Percentiles rank a stretch among this genome's conserved stretches.
Evolutionary conservation across 2,329 filamentous ascomycete genomes (phyloP).

Genomic region (Stachybotrys chlorohalonatus): DNA sequence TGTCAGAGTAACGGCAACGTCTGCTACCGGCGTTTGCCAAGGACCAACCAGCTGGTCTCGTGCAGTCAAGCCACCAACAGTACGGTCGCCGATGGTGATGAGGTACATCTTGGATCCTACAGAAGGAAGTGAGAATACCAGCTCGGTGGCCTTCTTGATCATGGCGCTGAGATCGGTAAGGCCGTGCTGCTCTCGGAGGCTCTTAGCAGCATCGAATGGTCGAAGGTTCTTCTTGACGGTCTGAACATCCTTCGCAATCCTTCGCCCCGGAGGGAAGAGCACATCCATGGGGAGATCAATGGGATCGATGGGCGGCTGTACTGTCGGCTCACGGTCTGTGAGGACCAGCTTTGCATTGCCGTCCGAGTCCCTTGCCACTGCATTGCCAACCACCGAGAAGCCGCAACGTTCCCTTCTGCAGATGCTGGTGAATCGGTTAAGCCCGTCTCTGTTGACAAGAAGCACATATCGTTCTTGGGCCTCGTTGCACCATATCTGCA

Average conservation of each 20-base stretch:
- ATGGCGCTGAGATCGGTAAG: conserved; percentile 44
- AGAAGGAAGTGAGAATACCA: conserved; percentile 75
- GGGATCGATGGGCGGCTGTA: conserved; percentile 54
- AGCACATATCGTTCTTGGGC: conserved; percentile 95
- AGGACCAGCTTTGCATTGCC: conserved; percentile 68
- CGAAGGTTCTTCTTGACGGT: conserved; percentile 44
- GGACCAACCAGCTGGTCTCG: conserved; percentile 94
- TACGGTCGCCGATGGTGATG: conserved; percentile 91
- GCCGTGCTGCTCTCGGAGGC: conserved; percentile 57
- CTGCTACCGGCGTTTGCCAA: conserved; percentile 90
- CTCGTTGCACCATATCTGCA: conserved; percentile 98
- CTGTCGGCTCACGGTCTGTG: conserved; percentile 67
- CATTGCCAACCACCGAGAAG: conserved; percentile 82
- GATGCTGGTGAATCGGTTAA: conserved; percentile 67
- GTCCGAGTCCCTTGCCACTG: conserved; percentile 49
- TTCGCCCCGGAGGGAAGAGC: conserved; percentile 63
- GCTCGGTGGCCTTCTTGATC: conserved; percentile 59
- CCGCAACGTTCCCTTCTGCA: conserved; percentile 79
- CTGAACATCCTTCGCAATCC: conserved; percentile 16
- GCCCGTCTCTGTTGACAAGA: conserved; percentile 69
- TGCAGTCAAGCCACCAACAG: conserved; percentile 79
- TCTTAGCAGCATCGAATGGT: conserved; percentile 59
- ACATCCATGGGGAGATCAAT: conserved; percentile 87
- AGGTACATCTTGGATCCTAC: conserved; percentile 97
- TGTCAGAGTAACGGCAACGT: conserved; percentile 86